Evolutionary conservation across 2,329 filamentous ascomycete species (phyloP).

Genomic region (Metarhizium sp.): DNA sequence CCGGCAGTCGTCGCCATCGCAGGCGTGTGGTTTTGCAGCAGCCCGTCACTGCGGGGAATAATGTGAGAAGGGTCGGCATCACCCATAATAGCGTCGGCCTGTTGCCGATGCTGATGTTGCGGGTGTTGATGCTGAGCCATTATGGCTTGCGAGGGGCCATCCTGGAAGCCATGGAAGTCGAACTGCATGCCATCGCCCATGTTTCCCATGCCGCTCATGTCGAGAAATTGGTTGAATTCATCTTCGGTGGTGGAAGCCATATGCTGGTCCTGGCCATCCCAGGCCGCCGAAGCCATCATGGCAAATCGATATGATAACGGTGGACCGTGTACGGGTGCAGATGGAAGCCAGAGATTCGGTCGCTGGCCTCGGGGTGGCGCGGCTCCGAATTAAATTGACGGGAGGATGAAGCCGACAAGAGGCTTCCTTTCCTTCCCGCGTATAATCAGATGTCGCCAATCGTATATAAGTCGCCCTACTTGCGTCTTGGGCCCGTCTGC

Average conservation of each 20-base stretch:
- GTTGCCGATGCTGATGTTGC: conserved; percentile 16
- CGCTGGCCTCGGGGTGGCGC: not conserved
- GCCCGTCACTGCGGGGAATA: conserved; percentile 19
- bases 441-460: too few relatives aligned
- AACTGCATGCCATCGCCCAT: conserved; percentile 47
- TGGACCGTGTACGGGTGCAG: not conserved
- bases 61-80: conserved; percentile 20
- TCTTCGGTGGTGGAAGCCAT: conserved; percentile 43
- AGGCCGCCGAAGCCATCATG: conserved; percentile 45
- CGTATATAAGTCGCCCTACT: too few relatives aligned
- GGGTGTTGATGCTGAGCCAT: conserved; percentile 21
- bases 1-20: conserved; percentile 36
- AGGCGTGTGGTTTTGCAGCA: conserved; percentile 36
- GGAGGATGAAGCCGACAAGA: not conserved
- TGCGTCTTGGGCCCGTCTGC: too few relatives aligned
- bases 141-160: conserved; percentile 23
- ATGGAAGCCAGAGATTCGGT: not conserved
- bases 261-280: conserved; percentile 48
- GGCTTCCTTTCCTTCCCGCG: too few relatives aligned
- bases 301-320: conserved; percentile 1
- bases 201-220: conserved; percentile 47
- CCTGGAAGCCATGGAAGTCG: conserved; percentile 48
- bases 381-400: not conserved
- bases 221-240: conserved; percentile 55
- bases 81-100: conserved; percentile 26